phyloP scores from a whole-genome alignment of 164 flowering plant species.

The Pachysandra terminalis region DNA sequence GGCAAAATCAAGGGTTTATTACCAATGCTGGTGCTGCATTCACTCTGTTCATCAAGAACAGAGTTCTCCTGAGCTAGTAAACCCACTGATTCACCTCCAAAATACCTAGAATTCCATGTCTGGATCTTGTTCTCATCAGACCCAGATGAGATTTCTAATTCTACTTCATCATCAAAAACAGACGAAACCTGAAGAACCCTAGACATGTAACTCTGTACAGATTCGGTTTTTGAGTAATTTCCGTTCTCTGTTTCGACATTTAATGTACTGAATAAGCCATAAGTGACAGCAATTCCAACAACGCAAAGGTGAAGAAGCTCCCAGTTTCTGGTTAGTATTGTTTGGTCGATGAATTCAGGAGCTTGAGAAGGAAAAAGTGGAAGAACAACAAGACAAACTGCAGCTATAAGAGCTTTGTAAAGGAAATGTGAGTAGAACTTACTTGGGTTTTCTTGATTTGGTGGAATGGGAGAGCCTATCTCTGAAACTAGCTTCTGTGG shows the following conservation, averaged over 20 bases:
- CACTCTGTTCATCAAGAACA: slow-evolving; percentile 32
- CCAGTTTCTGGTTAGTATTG: slow-evolving; percentile 58
- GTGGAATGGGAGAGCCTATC: slow-evolving; percentile 4
- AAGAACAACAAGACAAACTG: slow-evolving; percentile 36
- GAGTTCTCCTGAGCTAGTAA: slow-evolving; percentile 48
- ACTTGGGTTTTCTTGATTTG: slow-evolving; percentile 33
- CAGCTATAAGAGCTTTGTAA: slow-evolving; percentile 40
- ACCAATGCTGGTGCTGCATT: slow-evolving; percentile 9
- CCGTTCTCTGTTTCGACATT: slow-evolving; percentile 52
- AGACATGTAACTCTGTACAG: slow-evolving; percentile 56
- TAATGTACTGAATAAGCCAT: slow-evolving; percentile 76
- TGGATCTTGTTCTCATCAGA: slow-evolving; percentile 53
- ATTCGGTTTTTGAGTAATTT: slow-evolving; percentile 31
- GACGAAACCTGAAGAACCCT: slow-evolving; percentile 73
- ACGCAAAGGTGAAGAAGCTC: slow-evolving; percentile 84
- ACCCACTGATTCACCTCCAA: slow-evolving; percentile 49
- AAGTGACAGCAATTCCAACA: slow-evolving; percentile 89
- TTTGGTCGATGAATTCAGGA: slow-evolving; percentile 66
- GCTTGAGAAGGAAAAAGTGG: slow-evolving; percentile 78
- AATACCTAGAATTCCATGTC: slow-evolving; percentile 69
- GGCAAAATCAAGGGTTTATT: slow-evolving; percentile 72
- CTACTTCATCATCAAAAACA: slow-evolving; percentile 70
- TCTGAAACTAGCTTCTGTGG: slow-evolving; percentile 23
- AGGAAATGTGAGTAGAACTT: slow-evolving; percentile 41
- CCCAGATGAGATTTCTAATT: slow-evolving; percentile 32